Evolutionary conservation across 2,329 filamentous ascomycete genomes (phyloP).

Genomic region (Emericellopsis cladophorae): DNA sequence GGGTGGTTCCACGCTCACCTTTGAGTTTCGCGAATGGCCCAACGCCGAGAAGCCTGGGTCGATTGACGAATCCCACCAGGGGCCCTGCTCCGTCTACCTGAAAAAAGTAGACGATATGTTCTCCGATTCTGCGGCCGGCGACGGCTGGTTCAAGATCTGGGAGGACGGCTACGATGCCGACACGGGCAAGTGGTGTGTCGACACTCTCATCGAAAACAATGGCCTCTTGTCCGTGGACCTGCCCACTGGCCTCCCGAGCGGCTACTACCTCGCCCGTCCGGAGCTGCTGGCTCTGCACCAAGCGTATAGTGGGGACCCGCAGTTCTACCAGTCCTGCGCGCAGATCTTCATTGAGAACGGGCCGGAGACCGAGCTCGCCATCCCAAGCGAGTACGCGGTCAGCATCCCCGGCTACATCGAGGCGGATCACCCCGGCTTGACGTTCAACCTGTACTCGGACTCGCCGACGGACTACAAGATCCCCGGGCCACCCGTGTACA

Average conservation of each 20-base stretch:
- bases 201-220: slow-evolving; percentile 51
- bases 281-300: slow-evolving; percentile 58
- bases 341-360: slow-evolving; percentile 49
- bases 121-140: slow-evolving; percentile 38
- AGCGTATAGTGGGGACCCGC: slow-evolving; percentile 47
- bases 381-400: slow-evolving; percentile 37
- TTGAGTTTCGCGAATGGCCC: slow-evolving; percentile 53
- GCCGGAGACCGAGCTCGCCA: slow-evolving; percentile 29
- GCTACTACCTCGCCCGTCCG: slow-evolving; percentile 59
- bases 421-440: slow-evolving; percentile 38
- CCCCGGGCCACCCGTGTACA: slow-evolving; percentile 37
- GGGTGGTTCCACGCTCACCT: slow-evolving; percentile 45
- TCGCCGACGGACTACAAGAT: slow-evolving; percentile 38
- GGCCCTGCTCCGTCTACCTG: slow-evolving; percentile 62
- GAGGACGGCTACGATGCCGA: slow-evolving; percentile 50
- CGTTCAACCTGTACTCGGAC: slow-evolving; percentile 50
- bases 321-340: slow-evolving; percentile 62
- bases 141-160: slow-evolving; percentile 72
- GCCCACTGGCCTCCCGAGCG: slow-evolving; percentile 46
- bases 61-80: slow-evolving; percentile 50
- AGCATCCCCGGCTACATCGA: slow-evolving; percentile 55
- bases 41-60: slow-evolving; percentile 38
- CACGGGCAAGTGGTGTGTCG: slow-evolving; percentile 53
- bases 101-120: slow-evolving; percentile 52
- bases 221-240: slow-evolving; percentile 51